Evolutionary conservation across 1,139 yeast species (phyloP).

Genomic region (Diutina rugosa): DNA sequence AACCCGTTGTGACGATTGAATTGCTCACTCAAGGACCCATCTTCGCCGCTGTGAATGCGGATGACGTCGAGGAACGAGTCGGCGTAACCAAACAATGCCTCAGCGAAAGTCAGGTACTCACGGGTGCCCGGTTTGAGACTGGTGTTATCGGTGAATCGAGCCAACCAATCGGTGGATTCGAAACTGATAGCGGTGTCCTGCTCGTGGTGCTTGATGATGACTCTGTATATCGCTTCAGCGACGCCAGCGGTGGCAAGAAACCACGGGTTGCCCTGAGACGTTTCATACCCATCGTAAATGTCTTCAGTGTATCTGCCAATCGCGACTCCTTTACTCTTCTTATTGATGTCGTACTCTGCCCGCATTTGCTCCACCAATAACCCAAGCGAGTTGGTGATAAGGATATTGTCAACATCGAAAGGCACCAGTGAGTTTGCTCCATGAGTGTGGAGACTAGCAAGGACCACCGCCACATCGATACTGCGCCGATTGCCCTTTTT

Average conservation of each 20-base stretch:
- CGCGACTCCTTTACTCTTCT: constrained; percentile 45
- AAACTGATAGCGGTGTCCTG: constrained; percentile 15
- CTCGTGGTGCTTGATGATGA: constrained; percentile 15
- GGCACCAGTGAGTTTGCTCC: constrained; percentile 32
- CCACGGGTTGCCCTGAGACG: constrained; percentile 89
- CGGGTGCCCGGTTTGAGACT: constrained; percentile 23
- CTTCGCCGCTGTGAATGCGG: constrained; percentile 54
- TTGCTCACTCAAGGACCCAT: constrained; percentile 85
- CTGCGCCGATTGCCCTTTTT: constrained; percentile 42
- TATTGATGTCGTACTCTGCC: constrained; percentile 63
- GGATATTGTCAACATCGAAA: constrained; percentile 42
- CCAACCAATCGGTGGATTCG: constrained; percentile 17
- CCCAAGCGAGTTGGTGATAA: constrained; percentile 44
- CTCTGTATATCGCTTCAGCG: constrained; percentile 41
- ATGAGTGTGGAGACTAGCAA: constrained; percentile 59
- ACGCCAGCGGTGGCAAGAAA: constrained; percentile 78
- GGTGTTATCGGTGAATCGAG: constrained; percentile 13
- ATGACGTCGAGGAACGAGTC: constrained; percentile 70
- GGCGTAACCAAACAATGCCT: constrained; percentile 41
- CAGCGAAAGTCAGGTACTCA: constrained; percentile 31
- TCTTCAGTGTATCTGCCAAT: constrained; percentile 94
- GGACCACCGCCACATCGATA: constrained; percentile 64
- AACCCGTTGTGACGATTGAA: constrained; percentile 70
- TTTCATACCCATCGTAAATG: constrained; percentile 66
- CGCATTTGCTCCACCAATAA: constrained; percentile 57